Percentiles rank a stretch among this genome's conserved stretches.
phyloP scores from a whole-genome alignment of 768 basidiomycete genomes.

The Suillus clintonianus region DNA sequence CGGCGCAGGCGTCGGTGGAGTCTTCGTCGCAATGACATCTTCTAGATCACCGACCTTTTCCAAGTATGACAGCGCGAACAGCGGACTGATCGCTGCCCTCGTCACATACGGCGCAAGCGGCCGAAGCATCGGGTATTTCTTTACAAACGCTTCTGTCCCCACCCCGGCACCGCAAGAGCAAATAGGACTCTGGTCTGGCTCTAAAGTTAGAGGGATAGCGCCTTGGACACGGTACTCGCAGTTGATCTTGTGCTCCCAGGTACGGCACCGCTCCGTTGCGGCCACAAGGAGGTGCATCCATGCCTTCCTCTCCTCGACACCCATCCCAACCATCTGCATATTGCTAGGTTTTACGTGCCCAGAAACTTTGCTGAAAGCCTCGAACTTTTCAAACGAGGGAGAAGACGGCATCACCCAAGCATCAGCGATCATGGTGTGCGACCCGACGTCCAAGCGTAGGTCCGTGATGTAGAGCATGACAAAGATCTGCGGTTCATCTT shows the following conservation, averaged over 20 bases:
- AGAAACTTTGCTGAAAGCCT: not conserved
- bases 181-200: conserved; percentile 42
- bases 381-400: not conserved
- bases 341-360: not conserved
- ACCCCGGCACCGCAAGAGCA: conserved; percentile 58
- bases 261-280: conserved; percentile 53
- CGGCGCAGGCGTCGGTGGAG: not conserved
- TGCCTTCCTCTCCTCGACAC: conserved; percentile 37
- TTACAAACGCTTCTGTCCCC: conserved; percentile 39
- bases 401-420: conserved; percentile 46
- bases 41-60: conserved; percentile 34
- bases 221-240: conserved; percentile 48
- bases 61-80: conserved; percentile 54
- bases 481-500: conserved; percentile 20
- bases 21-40: not conserved
- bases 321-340: conserved; percentile 18
- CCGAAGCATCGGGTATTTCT: conserved; percentile 34
- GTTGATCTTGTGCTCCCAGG: conserved; percentile 45
- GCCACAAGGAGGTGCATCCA: conserved; percentile 57
- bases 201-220: conserved; percentile 41
- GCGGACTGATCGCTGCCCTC: conserved; percentile 51
- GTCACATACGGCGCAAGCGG: conserved; percentile 45
- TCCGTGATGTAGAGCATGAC: conserved; percentile 48
- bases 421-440: conserved; percentile 54
- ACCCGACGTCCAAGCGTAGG: conserved; percentile 48